Evolutionary conservation across 169 alveolate species (phyloP), one percentile per base, ranked within the genome.

Genomic region (Babesia sp.): DNA sequence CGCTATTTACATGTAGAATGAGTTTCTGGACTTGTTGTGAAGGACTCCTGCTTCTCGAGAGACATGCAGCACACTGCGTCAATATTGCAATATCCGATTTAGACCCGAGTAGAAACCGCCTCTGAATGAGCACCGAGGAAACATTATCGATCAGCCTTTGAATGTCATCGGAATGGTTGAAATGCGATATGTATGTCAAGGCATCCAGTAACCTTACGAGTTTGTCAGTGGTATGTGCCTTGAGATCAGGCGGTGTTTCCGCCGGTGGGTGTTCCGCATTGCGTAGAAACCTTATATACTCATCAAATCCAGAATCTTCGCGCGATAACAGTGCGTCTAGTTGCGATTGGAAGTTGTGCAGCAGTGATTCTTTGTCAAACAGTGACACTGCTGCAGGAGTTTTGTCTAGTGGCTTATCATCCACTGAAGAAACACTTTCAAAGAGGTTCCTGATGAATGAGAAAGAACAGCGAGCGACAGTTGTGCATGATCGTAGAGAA

Each of bases 331-430:
- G 28, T 6, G 78, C 41, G 57, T 68, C 53, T 28, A 76, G 57
- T 45, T 50, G 33, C n/a, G 59, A 18, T 54, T 36, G 31, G 72
- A 76, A 76, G 34, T 42, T 58, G 12, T 51, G 71, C 9, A 66
- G 50, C 16, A 51, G 67, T 1, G 79, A 46, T 24, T 63, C 72
- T 59, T 68, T 66, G 50, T 76, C 85, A 59, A 50, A 71, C 22
- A 76, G 63, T 18, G 69, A 39, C 26, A 68, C 59, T 3, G 57
- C 20, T 20, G 41, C 78, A 9, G 68, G 58, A 3, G 64, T 22
- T 7, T 24, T 46, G 28, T 64, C 74, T 20, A 64, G 22, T 0
- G 60, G 74, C 11, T n/a, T 24, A 20, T 7, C 33, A 48, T 48
- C 28, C 12, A 28, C 33, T 20, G 12, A 20, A 14, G 33, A 18